Conservation (phyloP, 306 rosid genomes). For the Comarum palustre region DNA sequence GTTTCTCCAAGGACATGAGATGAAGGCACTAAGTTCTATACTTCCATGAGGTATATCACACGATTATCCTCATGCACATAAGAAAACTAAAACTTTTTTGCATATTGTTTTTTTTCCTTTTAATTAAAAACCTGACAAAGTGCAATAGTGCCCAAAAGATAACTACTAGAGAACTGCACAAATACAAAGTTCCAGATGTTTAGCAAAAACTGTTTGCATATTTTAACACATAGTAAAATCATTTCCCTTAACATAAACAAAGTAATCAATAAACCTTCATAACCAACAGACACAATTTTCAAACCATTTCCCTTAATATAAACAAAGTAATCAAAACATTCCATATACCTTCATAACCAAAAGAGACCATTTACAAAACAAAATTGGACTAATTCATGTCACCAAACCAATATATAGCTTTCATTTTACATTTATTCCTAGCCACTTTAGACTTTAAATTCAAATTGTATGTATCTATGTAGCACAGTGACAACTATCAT, state of each 20-base stretch:
- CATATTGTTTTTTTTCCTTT: neutral
- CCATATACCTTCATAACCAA: neutral
- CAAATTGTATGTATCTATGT: neutral
- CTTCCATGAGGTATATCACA: neutral
- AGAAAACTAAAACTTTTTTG: neutral
- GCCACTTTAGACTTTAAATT: neutral
- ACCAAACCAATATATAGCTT: neutral
- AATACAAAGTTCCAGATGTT: neutral
- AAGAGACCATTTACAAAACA: neutral
- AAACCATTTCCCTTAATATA: neutral
- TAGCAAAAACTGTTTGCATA: neutral
- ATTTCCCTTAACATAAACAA: neutral
- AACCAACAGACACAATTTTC: neutral
- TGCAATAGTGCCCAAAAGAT: neutral
- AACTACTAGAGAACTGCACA: neutral
- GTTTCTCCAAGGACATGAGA: slow-evolving; percentile 4
- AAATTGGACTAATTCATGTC: neutral
- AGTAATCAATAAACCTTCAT: neutral
- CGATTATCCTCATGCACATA: neutral
- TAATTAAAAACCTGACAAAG: neutral
- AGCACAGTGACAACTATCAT: neutral
- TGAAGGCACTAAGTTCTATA: neutral
- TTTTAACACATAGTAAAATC: neutral
- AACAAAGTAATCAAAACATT: neutral
- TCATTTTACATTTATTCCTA: neutral